Conservation (phyloP, 768 basidiomycete genomes). For the Hygrocybe punicea region DNA sequence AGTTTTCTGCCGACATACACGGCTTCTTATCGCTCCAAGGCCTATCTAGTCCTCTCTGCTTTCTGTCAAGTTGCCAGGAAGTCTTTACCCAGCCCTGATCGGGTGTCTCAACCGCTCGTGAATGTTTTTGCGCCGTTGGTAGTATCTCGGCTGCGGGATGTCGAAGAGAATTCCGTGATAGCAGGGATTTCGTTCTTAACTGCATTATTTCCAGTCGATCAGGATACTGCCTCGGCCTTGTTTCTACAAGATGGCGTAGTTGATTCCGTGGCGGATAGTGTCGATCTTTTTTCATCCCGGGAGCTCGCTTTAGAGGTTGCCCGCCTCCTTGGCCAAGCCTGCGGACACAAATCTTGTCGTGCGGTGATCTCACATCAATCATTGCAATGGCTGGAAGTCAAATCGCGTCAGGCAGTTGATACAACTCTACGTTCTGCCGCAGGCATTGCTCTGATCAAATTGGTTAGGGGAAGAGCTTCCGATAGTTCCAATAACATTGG, state of each 20-base stretch:
- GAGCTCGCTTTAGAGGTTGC: constrained; percentile 59
- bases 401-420: constrained; percentile 48
- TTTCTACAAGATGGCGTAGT: constrained; percentile 61
- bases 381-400: constrained; percentile 63
- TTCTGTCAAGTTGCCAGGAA: constrained; percentile 59
- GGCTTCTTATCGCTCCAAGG: constrained; percentile 54
- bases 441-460: constrained; percentile 74
- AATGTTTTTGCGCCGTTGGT: constrained; percentile 51
- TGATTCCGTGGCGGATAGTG: constrained; percentile 62
- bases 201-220: constrained; percentile 85
- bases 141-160: constrained; percentile 50
- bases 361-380: constrained; percentile 54
- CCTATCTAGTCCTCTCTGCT: constrained; percentile 64
- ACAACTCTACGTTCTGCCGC: constrained; percentile 54
- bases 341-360: constrained; percentile 71
- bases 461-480: constrained; percentile 53
- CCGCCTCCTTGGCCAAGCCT: constrained; percentile 71
- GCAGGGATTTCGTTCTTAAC: constrained; percentile 62
- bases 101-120: constrained; percentile 48
- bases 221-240: constrained; percentile 60
- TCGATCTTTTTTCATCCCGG: constrained; percentile 54
- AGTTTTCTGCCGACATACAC: constrained; percentile 52
- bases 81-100: constrained; percentile 36
- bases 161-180: constrained; percentile 50
- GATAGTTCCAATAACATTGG: constrained; percentile 40